Conservation (phyloP, 2,329 filamentous ascomycete genomes). For the Fusarium ramigenum region DNA sequence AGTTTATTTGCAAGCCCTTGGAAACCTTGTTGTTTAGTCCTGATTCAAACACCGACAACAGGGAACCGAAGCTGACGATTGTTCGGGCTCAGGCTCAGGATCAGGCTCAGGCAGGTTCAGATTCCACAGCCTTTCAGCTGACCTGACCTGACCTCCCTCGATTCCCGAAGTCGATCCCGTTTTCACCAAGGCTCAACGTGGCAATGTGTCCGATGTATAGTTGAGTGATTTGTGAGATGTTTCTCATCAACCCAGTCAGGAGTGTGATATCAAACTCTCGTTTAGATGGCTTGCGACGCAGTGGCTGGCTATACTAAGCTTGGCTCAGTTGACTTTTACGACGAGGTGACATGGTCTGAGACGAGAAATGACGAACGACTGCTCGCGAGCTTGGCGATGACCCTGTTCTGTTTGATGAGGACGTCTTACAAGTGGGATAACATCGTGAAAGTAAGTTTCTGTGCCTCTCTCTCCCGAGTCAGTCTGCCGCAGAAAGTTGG, state of each 20-base stretch:
- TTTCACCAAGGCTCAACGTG: slow-evolving; percentile 15
- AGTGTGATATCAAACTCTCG: slow-evolving; percentile 1
- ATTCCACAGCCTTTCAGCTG: slow-evolving; percentile 24
- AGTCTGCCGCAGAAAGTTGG: slow-evolving; percentile 25
- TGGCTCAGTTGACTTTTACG: slow-evolving; percentile 16
- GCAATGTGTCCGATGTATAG: slow-evolving; percentile 20
- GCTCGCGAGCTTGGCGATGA: slow-evolving; percentile 11
- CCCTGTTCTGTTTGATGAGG: slow-evolving; percentile 19
- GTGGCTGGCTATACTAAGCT: slow-evolving; percentile 4
- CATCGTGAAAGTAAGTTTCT: slow-evolving; percentile 17
- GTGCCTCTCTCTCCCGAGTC: slow-evolving; percentile 24
- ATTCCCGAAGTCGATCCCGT: slow-evolving; percentile 38
- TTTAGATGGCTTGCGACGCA: slow-evolving; percentile 12
- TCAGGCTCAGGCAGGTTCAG: neutral
- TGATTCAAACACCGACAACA: slow-evolving; percentile 12
- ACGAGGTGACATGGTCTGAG: slow-evolving; percentile 33
- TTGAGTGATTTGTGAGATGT: slow-evolving; percentile 14
- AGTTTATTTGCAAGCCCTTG: slow-evolving; percentile 1
- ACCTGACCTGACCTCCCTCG: slow-evolving; percentile 14
- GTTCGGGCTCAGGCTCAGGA: neutral
- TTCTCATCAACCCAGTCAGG: slow-evolving; percentile 4
- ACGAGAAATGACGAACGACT: slow-evolving; percentile 10
- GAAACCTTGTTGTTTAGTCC: neutral
- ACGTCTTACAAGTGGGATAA: slow-evolving; percentile 3
- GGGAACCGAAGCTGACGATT: slow-evolving; percentile 27